Conservation (phyloP, 139 green algal species). For the Picochlorum sp. region DNA sequence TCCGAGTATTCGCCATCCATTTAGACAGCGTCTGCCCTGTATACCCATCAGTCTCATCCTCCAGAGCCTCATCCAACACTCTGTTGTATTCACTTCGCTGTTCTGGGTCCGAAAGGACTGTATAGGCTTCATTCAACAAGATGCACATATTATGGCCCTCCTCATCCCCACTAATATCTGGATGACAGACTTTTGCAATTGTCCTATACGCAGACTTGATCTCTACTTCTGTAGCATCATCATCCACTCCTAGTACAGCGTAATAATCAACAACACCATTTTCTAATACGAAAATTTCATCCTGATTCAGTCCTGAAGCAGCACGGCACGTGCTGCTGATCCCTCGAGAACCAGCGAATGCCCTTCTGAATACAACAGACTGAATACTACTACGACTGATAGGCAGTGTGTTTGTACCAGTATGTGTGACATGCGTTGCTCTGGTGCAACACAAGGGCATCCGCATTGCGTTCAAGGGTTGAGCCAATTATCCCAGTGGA, state of each 20-base stretch:
- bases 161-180: constrained; percentile 45
- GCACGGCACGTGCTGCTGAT: too few species aligned
- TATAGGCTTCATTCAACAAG: constrained; percentile 70
- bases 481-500: too few species aligned
- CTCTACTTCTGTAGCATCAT: constrained; percentile 25
- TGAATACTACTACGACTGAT: too few species aligned
- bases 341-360: too few species aligned
- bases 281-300: constrained; percentile 11
- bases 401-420: too few species aligned
- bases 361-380: too few species aligned
- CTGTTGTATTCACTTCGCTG: constrained; percentile 48
- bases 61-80: constrained; percentile 25
- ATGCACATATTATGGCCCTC: constrained; percentile 77
- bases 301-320: background rate
- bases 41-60: constrained; percentile 60
- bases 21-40: constrained; percentile 65
- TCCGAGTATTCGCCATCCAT: constrained; percentile 53
- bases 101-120: constrained; percentile 37
- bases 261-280: constrained; percentile 64
- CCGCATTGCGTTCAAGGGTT: too few species aligned
- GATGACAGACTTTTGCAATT: constrained; percentile 60
- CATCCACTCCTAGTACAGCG: constrained; percentile 46
- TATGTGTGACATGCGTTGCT: too few species aligned
- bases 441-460: too few species aligned
- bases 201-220: constrained; percentile 75